phyloP scores from a whole-genome alignment of 257 asterid genomes.

The Primulina eburnea region DNA sequence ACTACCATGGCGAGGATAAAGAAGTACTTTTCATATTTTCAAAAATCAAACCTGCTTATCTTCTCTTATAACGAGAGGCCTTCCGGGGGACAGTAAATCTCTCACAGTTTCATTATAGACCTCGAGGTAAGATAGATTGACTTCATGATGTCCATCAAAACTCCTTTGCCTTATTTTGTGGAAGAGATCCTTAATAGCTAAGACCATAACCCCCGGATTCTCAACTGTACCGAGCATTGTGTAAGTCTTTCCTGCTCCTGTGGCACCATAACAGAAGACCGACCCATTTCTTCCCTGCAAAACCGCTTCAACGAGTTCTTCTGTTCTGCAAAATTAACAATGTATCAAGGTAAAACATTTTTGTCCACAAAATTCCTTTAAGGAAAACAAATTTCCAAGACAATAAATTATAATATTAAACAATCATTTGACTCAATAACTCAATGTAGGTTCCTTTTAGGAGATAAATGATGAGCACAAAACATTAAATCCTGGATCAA shows the following conservation, averaged over 20 bases:
- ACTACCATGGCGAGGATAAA: not conserved
- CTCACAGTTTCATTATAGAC: slow-evolving; percentile 64
- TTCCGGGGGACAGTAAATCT: slow-evolving; percentile 61
- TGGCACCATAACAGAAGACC: slow-evolving; percentile 68
- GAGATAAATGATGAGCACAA: not conserved
- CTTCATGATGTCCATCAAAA: slow-evolving; percentile 52
- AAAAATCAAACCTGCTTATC: slow-evolving; percentile 48
- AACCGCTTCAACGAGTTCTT: slow-evolving; percentile 69
- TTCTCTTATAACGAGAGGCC: slow-evolving; percentile 66
- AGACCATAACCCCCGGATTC: slow-evolving; percentile 67
- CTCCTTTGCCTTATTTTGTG: slow-evolving; percentile 49
- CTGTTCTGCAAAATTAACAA: slow-evolving; percentile 50
- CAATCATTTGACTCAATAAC: not conserved
- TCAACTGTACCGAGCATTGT: slow-evolving; percentile 65
- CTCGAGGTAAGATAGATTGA: slow-evolving; percentile 64
- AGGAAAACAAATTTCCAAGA: not conserved
- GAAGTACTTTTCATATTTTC: not conserved
- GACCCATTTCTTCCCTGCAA: slow-evolving; percentile 65
- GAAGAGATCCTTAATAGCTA: slow-evolving; percentile 66
- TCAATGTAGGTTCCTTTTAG: not conserved
- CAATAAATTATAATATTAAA: not conserved
- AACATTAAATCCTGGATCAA: not conserved
- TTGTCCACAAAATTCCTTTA: not conserved
- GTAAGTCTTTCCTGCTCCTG: slow-evolving; percentile 68
- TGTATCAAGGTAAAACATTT: not conserved